These are phyloP conservation scores for Endotrypanum monterogeii DNA, from an alignment of 208 protist species.

Conservation along the genomic window DNA sequence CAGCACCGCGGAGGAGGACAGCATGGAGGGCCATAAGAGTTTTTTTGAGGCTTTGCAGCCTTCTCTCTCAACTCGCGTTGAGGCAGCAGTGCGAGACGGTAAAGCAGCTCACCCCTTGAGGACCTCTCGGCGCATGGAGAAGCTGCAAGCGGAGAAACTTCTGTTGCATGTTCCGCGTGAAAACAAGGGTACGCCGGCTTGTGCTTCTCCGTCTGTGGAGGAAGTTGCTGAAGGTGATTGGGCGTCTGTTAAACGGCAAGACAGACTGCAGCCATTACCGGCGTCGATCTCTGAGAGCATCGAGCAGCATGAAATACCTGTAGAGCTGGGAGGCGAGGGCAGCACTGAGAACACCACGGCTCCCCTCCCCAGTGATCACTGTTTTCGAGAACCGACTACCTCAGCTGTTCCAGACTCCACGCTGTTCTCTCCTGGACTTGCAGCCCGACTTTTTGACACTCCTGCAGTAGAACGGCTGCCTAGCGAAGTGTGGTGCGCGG, in stretches of 20 bases:
- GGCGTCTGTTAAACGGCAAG: constrained; percentile 14
- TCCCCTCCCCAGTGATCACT: not conserved
- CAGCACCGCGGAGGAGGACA: not conserved
- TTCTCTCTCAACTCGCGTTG: constrained; percentile 34
- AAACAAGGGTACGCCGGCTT: not conserved
- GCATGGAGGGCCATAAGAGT: not conserved
- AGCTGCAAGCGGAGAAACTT: not conserved
- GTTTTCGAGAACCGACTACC: not conserved
- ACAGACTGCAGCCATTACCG: constrained; percentile 31
- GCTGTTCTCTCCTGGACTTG: not conserved
- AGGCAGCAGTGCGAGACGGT: constrained; percentile 30
- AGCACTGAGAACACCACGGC: not conserved
- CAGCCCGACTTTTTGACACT: not conserved
- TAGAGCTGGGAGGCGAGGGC: constrained; percentile 28
- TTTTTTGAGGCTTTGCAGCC: constrained; percentile 21
- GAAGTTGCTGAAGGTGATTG: constrained; percentile 17
- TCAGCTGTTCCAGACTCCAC: not conserved
- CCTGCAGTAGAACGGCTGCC: constrained; percentile 4
- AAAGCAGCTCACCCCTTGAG: constrained; percentile 14
- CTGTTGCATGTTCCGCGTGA: not conserved
- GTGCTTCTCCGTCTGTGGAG: not conserved
- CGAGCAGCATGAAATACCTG: constrained; percentile 60
- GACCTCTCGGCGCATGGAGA: not conserved
- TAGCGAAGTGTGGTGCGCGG: constrained; percentile 1
- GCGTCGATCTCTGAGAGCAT: constrained; percentile 36